A percentile compares a stretch with the other conserved stretches of the same genome.
phyloP scores from a whole-genome alignment of 2,329 filamentous ascomycete species.

The Penicillium sp. region DNA sequence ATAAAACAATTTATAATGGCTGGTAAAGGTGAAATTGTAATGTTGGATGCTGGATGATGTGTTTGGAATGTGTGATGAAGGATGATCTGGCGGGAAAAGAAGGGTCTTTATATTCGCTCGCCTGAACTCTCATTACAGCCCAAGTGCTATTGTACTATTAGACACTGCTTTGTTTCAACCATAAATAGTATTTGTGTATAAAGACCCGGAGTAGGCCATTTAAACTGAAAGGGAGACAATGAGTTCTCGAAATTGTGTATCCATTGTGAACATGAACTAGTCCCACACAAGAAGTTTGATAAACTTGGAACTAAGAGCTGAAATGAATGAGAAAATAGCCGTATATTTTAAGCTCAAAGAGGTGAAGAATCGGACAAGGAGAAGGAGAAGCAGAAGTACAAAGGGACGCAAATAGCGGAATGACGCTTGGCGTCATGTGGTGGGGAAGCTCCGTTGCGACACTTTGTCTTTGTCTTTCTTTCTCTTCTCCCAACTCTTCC shows the following conservation, averaged over 20 bases:
- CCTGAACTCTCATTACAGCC: too few relatives aligned
- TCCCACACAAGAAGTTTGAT: background rate
- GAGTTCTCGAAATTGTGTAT: background rate
- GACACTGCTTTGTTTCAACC: background rate
- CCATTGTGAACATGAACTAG: background rate
- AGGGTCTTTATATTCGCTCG: background rate
- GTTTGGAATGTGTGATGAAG: background rate
- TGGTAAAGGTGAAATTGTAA: background rate
- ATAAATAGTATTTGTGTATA: background rate
- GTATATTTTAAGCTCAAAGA: background rate
- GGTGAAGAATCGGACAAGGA: background rate
- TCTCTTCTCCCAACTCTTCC: background rate
- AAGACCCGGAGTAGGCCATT: background rate
- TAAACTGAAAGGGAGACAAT: background rate
- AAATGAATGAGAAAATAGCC: background rate
- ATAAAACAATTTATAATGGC: background rate
- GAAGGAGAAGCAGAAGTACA: background rate
- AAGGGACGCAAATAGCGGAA: conserved; percentile 2
- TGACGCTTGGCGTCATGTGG: conserved; percentile 26
- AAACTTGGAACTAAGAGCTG: background rate
- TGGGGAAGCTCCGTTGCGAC: conserved; percentile 22
- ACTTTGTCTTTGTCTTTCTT: background rate
- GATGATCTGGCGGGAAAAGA: background rate
- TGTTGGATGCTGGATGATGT: background rate
- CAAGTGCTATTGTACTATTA: background rate